A percentile compares a stretch with the other conserved stretches of the same genome.
phyloP scores from a whole-genome alignment of 2,329 filamentous ascomycete genomes.

The Epichloe baconii region DNA sequence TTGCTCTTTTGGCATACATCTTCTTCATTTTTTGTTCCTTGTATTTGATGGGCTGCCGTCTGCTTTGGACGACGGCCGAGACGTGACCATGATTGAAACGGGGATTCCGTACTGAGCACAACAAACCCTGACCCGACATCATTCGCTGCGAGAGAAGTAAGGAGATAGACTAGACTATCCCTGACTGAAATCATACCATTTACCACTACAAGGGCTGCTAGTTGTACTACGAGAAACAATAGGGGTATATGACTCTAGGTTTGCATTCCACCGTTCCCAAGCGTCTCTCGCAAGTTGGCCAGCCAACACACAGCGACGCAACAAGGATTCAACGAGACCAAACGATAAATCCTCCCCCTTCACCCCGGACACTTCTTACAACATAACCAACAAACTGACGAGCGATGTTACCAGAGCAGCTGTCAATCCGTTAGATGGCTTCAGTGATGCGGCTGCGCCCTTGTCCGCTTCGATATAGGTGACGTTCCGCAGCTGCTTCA shows the following conservation, averaged over 20 bases:
- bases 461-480: slow-evolving; percentile 22
- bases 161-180: background rate
- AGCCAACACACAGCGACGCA: background rate
- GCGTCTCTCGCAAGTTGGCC: background rate
- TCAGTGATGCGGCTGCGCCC: slow-evolving; percentile 12
- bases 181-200: slow-evolving; percentile 1
- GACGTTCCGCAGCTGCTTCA: slow-evolving; percentile 19
- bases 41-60: no score
- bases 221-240: slow-evolving; percentile 1
- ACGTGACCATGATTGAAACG: background rate
- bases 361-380: background rate
- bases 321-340: background rate
- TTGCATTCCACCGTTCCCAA: background rate
- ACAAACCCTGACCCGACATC: background rate
- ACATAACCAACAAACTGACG: background rate
- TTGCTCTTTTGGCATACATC: background rate
- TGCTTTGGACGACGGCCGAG: background rate
- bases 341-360: no score
- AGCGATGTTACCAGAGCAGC: slow-evolving; percentile 3
- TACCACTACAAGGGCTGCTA: slow-evolving; percentile 2
- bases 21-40: background rate
- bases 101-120: background rate
- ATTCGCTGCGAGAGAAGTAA: background rate
- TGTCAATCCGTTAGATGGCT: slow-evolving; percentile 8
- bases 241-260: slow-evolving; percentile 7